Evolutionary conservation across 805 yeast species (phyloP).

Genomic region (Scheffersomyces lignosus): DNA sequence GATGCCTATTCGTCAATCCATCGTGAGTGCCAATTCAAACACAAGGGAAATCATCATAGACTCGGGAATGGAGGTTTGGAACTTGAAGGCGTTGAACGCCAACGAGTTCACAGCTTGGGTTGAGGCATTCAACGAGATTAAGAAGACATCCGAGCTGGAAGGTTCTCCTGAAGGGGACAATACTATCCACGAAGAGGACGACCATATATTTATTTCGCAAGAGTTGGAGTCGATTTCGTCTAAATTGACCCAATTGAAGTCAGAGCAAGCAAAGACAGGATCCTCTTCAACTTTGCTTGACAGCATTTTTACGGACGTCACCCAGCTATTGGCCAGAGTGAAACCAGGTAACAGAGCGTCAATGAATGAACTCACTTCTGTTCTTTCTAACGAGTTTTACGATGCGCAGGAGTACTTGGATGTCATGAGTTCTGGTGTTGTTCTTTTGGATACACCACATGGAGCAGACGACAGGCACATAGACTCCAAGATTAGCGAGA

Average conservation of each 20-base stretch:
- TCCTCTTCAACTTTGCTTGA: constrained; percentile 5
- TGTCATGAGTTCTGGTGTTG: constrained; percentile 50
- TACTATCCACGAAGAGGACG: constrained; percentile 6
- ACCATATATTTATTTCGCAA: constrained; percentile 3
- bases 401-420: constrained; percentile 72
- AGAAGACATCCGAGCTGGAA: constrained; percentile 16
- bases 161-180: constrained; percentile 3
- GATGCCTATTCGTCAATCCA: constrained; percentile 81
- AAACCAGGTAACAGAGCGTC: constrained; percentile 11
- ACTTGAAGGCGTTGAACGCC: constrained; percentile 63
- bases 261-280: constrained; percentile 3
- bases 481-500: constrained; percentile 7
- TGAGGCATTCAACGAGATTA: constrained; percentile 65
- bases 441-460: constrained; percentile 38
- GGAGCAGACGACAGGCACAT: constrained; percentile 4
- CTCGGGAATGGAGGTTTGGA: constrained; percentile 96
- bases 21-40: constrained; percentile 74
- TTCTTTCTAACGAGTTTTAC: constrained; percentile 34
- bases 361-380: constrained; percentile 16
- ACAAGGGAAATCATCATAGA: constrained; percentile 76
- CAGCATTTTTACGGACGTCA: constrained; percentile 20
- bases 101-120: constrained; percentile 82
- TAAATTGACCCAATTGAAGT: constrained; percentile 21
- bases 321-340: constrained; percentile 11
- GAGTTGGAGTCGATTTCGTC: constrained; percentile 20